phyloP scores from a whole-genome alignment of 768 basidiomycete genomes.

The Boletus tylopilopsis region DNA sequence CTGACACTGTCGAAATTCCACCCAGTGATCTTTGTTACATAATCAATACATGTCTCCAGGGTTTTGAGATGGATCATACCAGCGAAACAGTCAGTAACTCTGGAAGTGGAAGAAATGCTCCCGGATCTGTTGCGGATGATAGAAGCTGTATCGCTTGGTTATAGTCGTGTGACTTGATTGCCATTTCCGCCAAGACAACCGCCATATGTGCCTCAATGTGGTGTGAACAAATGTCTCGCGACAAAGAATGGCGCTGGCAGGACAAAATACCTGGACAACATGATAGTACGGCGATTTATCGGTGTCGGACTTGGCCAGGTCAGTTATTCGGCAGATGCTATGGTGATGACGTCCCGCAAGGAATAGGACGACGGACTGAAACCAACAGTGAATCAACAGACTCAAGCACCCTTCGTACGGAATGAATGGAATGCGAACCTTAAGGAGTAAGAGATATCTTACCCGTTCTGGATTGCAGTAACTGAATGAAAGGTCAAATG shows the following conservation, averaged over 20 bases:
- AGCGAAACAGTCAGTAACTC: conserved; percentile 15
- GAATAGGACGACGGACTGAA: conserved; percentile 10
- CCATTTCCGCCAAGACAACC: conserved; percentile 9
- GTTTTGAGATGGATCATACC: conserved; percentile 1
- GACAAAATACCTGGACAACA: conserved; percentile 8
- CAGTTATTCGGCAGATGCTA: conserved; percentile 5
- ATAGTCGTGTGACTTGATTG: conserved; percentile 9
- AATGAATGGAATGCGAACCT: neutral
- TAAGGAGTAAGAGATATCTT: conserved; percentile 13
- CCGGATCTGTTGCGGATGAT: conserved; percentile 1
- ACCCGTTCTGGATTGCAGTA: conserved; percentile 3
- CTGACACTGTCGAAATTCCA: conserved; percentile 11
- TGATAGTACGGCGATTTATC: neutral
- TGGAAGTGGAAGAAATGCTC: neutral
- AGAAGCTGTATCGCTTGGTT: conserved; percentile 5
- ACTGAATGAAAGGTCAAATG: conserved; percentile 14
- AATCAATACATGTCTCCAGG: neutral
- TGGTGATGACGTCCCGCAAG: conserved; percentile 1
- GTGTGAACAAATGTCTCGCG: neutral
- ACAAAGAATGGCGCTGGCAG: neutral
- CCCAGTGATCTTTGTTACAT: conserved; percentile 9
- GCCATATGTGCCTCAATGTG: conserved; percentile 7
- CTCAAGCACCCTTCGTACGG: too few species aligned
- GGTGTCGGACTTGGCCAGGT: neutral
- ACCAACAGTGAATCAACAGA: neutral